A percentile compares a stretch with the other conserved stretches of the same genome.
Evolutionary conservation across 1,284 basidiomycete genomes (phyloP).

Genomic region (Naganishia sp.): DNA sequence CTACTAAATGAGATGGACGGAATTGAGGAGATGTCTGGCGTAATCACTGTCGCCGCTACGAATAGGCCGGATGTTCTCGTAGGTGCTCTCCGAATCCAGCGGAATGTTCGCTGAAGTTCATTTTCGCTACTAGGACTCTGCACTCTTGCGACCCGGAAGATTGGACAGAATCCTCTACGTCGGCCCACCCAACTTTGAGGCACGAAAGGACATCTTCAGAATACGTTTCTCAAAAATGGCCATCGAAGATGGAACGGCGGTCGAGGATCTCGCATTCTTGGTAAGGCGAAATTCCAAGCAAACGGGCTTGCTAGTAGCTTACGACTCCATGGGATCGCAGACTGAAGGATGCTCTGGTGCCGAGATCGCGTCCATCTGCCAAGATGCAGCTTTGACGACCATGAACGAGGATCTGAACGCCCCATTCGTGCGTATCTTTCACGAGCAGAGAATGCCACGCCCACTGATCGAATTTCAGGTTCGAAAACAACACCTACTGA

Average conservation of each 20-base stretch:
- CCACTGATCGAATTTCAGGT: conserved; percentile 59
- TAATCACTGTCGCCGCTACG: conserved; percentile 93
- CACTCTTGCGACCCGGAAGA: conserved; percentile 89
- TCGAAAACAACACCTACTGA: conserved; percentile 69
- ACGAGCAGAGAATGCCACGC: neutral
- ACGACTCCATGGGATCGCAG: conserved; percentile 54
- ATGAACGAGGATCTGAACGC: conserved; percentile 84
- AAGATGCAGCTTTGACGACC: conserved; percentile 89
- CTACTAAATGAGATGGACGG: conserved; percentile 99
- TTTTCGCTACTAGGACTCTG: conserved; percentile 70
- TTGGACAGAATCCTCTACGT: conserved; percentile 95
- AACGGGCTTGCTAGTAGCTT: conserved; percentile 13
- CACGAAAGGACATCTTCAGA: conserved; percentile 78
- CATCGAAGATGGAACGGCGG: conserved; percentile 68
- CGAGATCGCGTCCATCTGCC: conserved; percentile 87
- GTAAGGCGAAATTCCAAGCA: conserved; percentile 57
- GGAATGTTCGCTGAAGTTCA: neutral
- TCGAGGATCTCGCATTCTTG: conserved; percentile 69
- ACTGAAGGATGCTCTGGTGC: conserved; percentile 95
- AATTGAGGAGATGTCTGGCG: conserved; percentile 86
- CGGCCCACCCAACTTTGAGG: conserved; percentile 78
- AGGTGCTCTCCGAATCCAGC: conserved; percentile 41
- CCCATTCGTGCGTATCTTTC: conserved; percentile 61
- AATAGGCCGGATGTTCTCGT: conserved; percentile 93
- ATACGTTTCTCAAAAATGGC: conserved; percentile 80